Evolutionary conservation across 176 grass and related monocot genomes (phyloP), one percentile per base, ranked within the genome.

Genomic region (Poa pratensis): DNA sequence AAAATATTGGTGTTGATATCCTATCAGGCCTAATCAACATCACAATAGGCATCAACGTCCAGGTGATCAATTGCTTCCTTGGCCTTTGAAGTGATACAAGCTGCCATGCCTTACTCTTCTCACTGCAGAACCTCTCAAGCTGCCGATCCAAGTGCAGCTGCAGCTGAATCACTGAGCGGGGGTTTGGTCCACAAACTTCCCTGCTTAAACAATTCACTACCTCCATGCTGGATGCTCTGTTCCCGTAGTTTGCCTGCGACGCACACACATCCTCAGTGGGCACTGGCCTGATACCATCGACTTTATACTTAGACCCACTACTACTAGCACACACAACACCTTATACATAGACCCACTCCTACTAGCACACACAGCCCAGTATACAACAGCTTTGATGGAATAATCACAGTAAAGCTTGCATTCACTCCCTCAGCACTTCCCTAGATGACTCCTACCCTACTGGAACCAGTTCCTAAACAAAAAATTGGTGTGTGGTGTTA

Each of bases 371-470:
- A 72, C 42, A 43, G 42, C 69, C 22, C n/a, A 48, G 43, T 48
- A 48, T 72, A 72, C 6, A 45, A 22, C 40, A 72, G n/a, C 48
- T 48, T 72, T 72, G 69, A 26, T 46, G 69, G 69, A 82, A 10
- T 76, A 65, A 20, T 49, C 53, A 40, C 39, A 50, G 68, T 87
- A n/a, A n/a, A 87, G 17, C 28, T 52, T 86, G 55, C 67, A 78
- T 80, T 62, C 15, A 39, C 28, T 63, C 26, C 14, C 35, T 24
- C 70, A 82, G 24, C 6, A 68, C 50, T 66, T 18, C 1, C 61
- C 3, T 18, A 22, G 59, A 83, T 18, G 10, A 40, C 39, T 78
- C 8, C 34, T 65, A 52, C 61, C 8, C 34, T 65, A 52, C 61
- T 59, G 54, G 39, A 86, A 60, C 30, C 52, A 59, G 45, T 83